Base-by-base conservation (phyloP, 192 early-diverging fungal genomes). In the Coemansia sp. region DNA sequence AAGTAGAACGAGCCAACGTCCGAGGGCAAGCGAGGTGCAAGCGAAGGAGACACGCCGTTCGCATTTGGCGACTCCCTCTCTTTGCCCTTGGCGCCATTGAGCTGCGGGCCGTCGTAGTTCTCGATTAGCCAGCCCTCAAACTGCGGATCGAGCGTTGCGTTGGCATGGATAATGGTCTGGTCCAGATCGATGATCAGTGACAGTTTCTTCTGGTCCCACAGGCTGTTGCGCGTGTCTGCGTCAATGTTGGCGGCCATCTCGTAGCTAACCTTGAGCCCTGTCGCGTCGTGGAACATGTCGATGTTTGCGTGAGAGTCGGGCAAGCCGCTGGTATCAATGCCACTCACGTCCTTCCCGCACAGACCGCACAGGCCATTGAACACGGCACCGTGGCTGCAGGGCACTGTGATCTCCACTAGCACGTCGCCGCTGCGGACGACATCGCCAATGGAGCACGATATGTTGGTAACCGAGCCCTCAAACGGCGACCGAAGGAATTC, bases 181-280 rank as follows among this genome's bases (percentile, higher is more conserved):
- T 99, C 97, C 44, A 99, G 83, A 83, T 99, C 97, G 17, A 99
- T 84, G 53, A 99, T 88, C 21, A 99, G 74, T 4, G 91, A 92
- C 38, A 99, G 83, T 65, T 89, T 92, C 50, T 83, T 71, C 27
- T 81, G 82, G 3, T 73, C 63, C 56, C 88, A 59, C 44, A 99
- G 75, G 61, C 89, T 80, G 19, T 63, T 35, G 24, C 63, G 58
- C 38, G 60, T 63, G 26, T 72, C 58, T 1, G 54, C 57, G 26
- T 62, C 66, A 19, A 68, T 53, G 22, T 56, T 39, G 27, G 63
- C 56, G 10, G 56, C 67, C 37, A 72, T 44, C 15, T 68, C 63
- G 38, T 60, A 55, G 57, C 85, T 87, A 27, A 94, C 90, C 18
- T 81, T 86, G 4, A 96, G 81, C 11, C 87, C 89, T 21, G 62